Percentiles rank a stretch among this genome's conserved stretches.
These are phyloP conservation scores for Fusarium illudens DNA, from an alignment of 2,329 filamentous ascomycete genomes.

Conservation along the genomic window DNA sequence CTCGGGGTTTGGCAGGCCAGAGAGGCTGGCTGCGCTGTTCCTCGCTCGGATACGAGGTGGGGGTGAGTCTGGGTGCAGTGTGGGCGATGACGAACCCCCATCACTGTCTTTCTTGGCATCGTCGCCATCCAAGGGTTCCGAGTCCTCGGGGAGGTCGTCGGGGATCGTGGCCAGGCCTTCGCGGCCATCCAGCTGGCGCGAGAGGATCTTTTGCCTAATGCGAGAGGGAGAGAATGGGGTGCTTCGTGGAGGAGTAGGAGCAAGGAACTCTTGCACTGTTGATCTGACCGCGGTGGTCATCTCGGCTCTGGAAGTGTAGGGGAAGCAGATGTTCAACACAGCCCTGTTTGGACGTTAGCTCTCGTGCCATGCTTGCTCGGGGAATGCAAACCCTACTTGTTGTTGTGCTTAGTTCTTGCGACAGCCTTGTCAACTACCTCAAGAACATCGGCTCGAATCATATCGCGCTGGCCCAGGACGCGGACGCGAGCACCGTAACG, in stretches of 20 bases:
- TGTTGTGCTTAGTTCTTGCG: slow-evolving; percentile 86
- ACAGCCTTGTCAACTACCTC: slow-evolving; percentile 88
- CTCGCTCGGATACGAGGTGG: slow-evolving; percentile 49
- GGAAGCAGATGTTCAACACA: slow-evolving; percentile 92
- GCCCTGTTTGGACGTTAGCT: slow-evolving; percentile 50
- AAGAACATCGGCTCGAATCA: slow-evolving; percentile 87
- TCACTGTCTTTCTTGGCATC: slow-evolving; percentile 54
- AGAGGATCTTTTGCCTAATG: slow-evolving; percentile 85
- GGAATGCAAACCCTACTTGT: slow-evolving; percentile 62
- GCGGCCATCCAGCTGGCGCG: slow-evolving; percentile 64
- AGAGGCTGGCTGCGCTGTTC: slow-evolving; percentile 47
- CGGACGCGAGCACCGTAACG: slow-evolving; percentile 89
- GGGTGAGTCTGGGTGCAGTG: slow-evolving; percentile 63
- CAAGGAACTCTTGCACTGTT: slow-evolving; percentile 87
- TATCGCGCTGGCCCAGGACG: slow-evolving; percentile 82
- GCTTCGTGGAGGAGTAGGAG: slow-evolving; percentile 69
- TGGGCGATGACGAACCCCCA: slow-evolving; percentile 68
- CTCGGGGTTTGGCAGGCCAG: slow-evolving; percentile 75
- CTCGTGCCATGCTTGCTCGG: not conserved
- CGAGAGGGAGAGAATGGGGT: slow-evolving; percentile 87
- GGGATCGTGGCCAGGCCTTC: slow-evolving; percentile 60
- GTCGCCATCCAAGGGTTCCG: slow-evolving; percentile 55
- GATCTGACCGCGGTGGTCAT: slow-evolving; percentile 89
- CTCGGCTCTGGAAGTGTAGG: slow-evolving; percentile 94
- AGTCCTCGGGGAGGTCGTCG: slow-evolving; percentile 56